Base-by-base conservation (phyloP, 805 yeast genomes). In the Metschnikowia picachoensis region DNA sequence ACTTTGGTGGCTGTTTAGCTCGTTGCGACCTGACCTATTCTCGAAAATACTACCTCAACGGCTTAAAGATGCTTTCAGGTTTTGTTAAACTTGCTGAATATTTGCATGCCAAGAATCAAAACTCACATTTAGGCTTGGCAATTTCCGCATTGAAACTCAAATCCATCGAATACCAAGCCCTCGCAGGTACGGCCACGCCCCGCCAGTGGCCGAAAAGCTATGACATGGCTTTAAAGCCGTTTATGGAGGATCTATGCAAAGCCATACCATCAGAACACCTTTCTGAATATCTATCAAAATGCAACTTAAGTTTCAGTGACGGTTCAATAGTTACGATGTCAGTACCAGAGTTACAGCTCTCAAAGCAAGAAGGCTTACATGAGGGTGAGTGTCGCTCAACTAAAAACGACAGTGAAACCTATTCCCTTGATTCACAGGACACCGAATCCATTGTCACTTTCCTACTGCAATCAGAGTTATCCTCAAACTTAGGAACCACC, bases 11-110 rank as follows among this genome's bases (percentile, higher is more conserved):
- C n/a, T 45, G 50, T 41, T 11, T 53, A 2, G 13, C 12, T 10
- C 27, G 8, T 5, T 37, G 47, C n/a, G 54, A 49, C 8, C 15
- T 13, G 4, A 11, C 35, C 2, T 12, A 43, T 12, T 33, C 32
- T 17, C 34, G 14, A n/a, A 55, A 51, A 37, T 51, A 55, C 35
- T 28, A 41, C 35, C 35, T 16, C 25, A 55, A 55, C 39, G 44
- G 40, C 30, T 29, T 45, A 16, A 55, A 53, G 37, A 52, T 48
- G 48, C 38, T 55, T n/a, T 36, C 39, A 1, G 58, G 58, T 4
- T 53, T 47, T 28, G 12, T 47, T 15, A 53, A 53, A 20, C 44
- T 55, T 4, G 48, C 51, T 6, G 42, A 36, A 29, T 45, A 41
- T 33, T 8, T 53, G 12, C 28, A 31, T 10, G 20, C 31, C 13